These are phyloP conservation scores for Pseudocercospora ulei DNA, from an alignment of 2,329 filamentous ascomycete genomes.

Conservation along the genomic window DNA sequence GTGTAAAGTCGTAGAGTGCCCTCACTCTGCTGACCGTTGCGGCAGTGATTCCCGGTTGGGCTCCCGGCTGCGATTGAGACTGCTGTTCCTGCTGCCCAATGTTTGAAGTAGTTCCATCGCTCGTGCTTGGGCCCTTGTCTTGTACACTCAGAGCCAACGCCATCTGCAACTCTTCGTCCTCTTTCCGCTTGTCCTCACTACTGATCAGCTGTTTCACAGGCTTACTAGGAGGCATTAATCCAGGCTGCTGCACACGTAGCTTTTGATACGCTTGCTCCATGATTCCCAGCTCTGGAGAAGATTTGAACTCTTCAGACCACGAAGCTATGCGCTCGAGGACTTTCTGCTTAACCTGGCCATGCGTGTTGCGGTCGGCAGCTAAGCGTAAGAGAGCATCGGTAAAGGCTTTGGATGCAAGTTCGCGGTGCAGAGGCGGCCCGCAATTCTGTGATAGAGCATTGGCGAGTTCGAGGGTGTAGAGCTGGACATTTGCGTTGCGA, in stretches of 20 bases:
- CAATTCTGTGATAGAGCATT: slow-evolving; percentile 91
- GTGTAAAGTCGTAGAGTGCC: slow-evolving; percentile 87
- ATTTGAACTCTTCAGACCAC: slow-evolving; percentile 90
- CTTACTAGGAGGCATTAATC: slow-evolving; percentile 74
- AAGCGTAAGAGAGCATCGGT: slow-evolving; percentile 87
- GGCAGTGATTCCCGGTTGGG: slow-evolving; percentile 70
- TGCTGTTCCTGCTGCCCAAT: slow-evolving; percentile 31
- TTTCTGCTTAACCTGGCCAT: slow-evolving; percentile 92
- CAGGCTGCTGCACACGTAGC: slow-evolving; percentile 68
- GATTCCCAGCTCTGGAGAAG: slow-evolving; percentile 83
- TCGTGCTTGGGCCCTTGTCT: slow-evolving; percentile 53
- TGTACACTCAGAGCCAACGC: slow-evolving; percentile 85
- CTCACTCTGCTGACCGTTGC: slow-evolving; percentile 91
- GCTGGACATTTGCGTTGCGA: slow-evolving; percentile 89
- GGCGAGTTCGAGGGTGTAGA: slow-evolving; percentile 88
- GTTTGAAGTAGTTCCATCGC: slow-evolving; percentile 15
- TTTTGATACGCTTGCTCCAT: slow-evolving; percentile 93
- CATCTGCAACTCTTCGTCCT: slow-evolving; percentile 96
- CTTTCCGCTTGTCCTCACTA: slow-evolving; percentile 78
- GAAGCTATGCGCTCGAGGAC: slow-evolving; percentile 93
- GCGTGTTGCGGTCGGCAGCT: slow-evolving; percentile 85
- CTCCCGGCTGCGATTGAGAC: slow-evolving; percentile 36
- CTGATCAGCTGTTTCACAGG: slow-evolving; percentile 89
- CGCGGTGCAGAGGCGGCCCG: slow-evolving; percentile 73
- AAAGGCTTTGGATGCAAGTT: slow-evolving; percentile 81